Evolutionary conservation across 2,329 filamentous ascomycete genomes (phyloP).

Genomic region (Aulographum hederae): DNA sequence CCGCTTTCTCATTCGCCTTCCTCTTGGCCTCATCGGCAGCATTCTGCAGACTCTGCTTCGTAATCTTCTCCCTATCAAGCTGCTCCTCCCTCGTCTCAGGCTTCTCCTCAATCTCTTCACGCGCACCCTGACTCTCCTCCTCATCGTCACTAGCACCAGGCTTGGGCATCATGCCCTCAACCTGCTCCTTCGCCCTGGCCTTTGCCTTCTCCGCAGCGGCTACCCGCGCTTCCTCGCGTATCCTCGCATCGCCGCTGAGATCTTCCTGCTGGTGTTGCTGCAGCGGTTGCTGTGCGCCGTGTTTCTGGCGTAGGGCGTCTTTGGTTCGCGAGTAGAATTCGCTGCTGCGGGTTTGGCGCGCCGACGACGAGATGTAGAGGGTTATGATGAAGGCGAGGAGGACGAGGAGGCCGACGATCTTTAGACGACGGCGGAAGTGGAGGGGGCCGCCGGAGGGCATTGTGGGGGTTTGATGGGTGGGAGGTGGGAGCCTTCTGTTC

Average conservation of each 20-base stretch:
- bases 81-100: slow-evolving; percentile 21
- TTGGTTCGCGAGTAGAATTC: slow-evolving; percentile 43
- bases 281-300: slow-evolving; percentile 11
- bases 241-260: slow-evolving; percentile 32
- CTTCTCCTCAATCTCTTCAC: slow-evolving; percentile 11
- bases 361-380: slow-evolving; percentile 53
- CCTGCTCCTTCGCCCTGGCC: slow-evolving; percentile 19
- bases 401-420: slow-evolving; percentile 45
- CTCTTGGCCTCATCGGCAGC: slow-evolving; percentile 34
- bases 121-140: slow-evolving; percentile 13
- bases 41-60: slow-evolving; percentile 37
- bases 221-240: slow-evolving; percentile 41
- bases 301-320: slow-evolving; percentile 24
- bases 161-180: slow-evolving; percentile 51
- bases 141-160: slow-evolving; percentile 28
- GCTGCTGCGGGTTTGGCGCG: slow-evolving; percentile 31
- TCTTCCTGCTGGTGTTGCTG: slow-evolving; percentile 7
- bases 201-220: slow-evolving; percentile 53
- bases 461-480: no score
- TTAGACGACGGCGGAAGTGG: slow-evolving; percentile 41
- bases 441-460: slow-evolving; percentile 13
- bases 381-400: slow-evolving; percentile 46
- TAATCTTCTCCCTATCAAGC: slow-evolving; percentile 25
- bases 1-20: slow-evolving; percentile 49
- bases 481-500: no score